Conservation (phyloP, 2,329 filamentous ascomycete species). For the Pseudogymnoascus verrucosus region DNA sequence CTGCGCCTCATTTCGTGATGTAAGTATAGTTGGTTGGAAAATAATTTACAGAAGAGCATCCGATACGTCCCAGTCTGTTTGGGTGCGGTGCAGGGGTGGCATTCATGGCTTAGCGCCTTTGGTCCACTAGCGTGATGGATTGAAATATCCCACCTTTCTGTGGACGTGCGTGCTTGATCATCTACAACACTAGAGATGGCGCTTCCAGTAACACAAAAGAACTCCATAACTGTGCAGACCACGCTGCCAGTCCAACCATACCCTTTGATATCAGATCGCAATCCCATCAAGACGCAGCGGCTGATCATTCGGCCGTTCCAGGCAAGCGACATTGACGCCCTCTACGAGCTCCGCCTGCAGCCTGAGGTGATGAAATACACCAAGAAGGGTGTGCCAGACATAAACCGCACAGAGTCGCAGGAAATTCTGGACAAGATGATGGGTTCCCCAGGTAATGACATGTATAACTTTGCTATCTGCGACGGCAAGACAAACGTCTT, state of each 20-base stretch:
- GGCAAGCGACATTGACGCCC: conserved; percentile 40
- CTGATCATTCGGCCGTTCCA: conserved; percentile 46
- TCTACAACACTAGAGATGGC: not conserved
- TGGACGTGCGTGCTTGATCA: not conserved
- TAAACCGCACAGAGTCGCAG: conserved; percentile 36
- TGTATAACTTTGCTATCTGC: conserved; percentile 49
- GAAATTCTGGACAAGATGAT: conserved; percentile 38
- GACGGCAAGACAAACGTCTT: conserved; percentile 40
- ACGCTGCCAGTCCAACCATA: conserved; percentile 33
- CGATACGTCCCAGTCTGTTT: no score
- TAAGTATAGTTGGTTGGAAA: not conserved
- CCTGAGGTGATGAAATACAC: conserved; percentile 58
- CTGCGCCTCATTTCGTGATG: not conserved
- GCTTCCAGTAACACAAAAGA: conserved; percentile 12
- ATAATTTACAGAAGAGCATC: no score
- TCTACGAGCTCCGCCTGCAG: conserved; percentile 47
- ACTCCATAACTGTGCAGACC: conserved; percentile 38
- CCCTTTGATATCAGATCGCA: conserved; percentile 33
- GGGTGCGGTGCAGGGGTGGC: no score
- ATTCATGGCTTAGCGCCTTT: no score
- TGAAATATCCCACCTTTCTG: not conserved
- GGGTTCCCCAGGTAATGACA: not conserved
- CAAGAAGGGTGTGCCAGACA: conserved; percentile 34
- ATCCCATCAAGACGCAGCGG: conserved; percentile 41
- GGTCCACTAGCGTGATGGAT: not conserved